phyloP scores from a whole-genome alignment of 2,329 filamentous ascomycete species.

The Dothideomycetidae sp. region DNA sequence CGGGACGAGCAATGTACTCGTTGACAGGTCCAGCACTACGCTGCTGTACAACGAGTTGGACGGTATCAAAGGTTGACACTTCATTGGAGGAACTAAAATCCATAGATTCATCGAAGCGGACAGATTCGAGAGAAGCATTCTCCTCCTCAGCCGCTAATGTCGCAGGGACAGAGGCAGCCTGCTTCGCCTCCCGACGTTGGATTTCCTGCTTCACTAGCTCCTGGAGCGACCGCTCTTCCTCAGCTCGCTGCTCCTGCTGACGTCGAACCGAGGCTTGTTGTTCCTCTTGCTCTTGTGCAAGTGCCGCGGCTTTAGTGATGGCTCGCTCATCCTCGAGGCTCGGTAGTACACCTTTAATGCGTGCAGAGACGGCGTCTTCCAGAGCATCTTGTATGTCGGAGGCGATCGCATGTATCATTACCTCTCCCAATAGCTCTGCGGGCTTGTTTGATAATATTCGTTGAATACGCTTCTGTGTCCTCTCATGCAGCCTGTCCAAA shows the following conservation, averaged over 20 bases:
- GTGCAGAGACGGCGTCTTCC: constrained; percentile 70
- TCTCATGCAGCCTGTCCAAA: constrained; percentile 50
- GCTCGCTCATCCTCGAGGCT: constrained; percentile 83
- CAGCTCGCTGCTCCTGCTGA: constrained; percentile 30
- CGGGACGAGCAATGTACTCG: constrained; percentile 1
- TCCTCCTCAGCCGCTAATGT: neutral
- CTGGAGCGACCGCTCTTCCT: constrained; percentile 56
- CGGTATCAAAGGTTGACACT: constrained; percentile 8
- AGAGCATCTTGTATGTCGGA: constrained; percentile 53
- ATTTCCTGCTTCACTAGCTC: constrained; percentile 61
- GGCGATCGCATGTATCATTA: constrained; percentile 51
- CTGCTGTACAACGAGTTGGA: constrained; percentile 5
- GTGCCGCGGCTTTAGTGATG: constrained; percentile 60
- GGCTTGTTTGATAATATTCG: constrained; percentile 55
- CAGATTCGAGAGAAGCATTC: neutral
- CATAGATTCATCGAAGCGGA: constrained; percentile 18
- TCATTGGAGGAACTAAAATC: constrained; percentile 16
- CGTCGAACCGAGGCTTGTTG: constrained; percentile 28
- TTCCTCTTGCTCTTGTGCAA: constrained; percentile 38
- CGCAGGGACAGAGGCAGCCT: neutral
- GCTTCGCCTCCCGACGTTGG: constrained; percentile 43
- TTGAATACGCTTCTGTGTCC: constrained; percentile 56
- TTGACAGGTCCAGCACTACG: neutral
- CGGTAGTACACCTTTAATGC: constrained; percentile 59
- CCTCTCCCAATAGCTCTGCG: constrained; percentile 46